Evolutionary conservation across 768 basidiomycete genomes (phyloP).

Genomic region (Grammothele lineata): DNA sequence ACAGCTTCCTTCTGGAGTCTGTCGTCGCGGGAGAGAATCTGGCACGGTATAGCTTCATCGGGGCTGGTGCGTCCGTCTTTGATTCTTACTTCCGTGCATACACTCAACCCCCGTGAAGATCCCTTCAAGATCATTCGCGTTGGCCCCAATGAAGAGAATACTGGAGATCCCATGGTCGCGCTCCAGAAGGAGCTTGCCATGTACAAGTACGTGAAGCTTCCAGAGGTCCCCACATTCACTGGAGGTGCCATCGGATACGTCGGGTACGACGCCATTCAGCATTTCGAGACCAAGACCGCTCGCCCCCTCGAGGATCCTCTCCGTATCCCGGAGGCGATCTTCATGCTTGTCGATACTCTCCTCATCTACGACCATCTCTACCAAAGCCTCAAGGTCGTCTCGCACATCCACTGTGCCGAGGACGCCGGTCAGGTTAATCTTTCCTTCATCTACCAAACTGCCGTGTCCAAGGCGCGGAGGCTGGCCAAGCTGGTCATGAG

Average conservation of each 20-base stretch:
- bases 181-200: slow-evolving; percentile 83
- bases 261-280: slow-evolving; percentile 91
- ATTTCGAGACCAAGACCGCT: slow-evolving; percentile 94
- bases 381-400: slow-evolving; percentile 92
- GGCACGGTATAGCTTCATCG: slow-evolving; percentile 94
- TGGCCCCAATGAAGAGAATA: slow-evolving; percentile 76
- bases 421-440: slow-evolving; percentile 64
- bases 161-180: slow-evolving; percentile 82
- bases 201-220: slow-evolving; percentile 88
- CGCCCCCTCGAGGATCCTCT: slow-evolving; percentile 71
- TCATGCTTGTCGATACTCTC: slow-evolving; percentile 96
- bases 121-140: slow-evolving; percentile 90
- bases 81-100: background rate
- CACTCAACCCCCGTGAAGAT: slow-evolving; percentile 43
- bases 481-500: slow-evolving; percentile 69
- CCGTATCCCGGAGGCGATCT: slow-evolving; percentile 89
- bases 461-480: slow-evolving; percentile 74
- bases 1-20: slow-evolving; percentile 94
- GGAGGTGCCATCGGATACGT: slow-evolving; percentile 98
- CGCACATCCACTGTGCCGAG: slow-evolving; percentile 86
- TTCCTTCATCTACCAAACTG: slow-evolving; percentile 83
- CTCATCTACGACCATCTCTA: slow-evolving; percentile 96
- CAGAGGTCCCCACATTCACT: slow-evolving; percentile 90
- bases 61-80: slow-evolving; percentile 61
- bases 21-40: slow-evolving; percentile 87